Evolutionary conservation across 352 stramenopile species (phyloP).

Genomic region (Globisporangium iwayamae): DNA sequence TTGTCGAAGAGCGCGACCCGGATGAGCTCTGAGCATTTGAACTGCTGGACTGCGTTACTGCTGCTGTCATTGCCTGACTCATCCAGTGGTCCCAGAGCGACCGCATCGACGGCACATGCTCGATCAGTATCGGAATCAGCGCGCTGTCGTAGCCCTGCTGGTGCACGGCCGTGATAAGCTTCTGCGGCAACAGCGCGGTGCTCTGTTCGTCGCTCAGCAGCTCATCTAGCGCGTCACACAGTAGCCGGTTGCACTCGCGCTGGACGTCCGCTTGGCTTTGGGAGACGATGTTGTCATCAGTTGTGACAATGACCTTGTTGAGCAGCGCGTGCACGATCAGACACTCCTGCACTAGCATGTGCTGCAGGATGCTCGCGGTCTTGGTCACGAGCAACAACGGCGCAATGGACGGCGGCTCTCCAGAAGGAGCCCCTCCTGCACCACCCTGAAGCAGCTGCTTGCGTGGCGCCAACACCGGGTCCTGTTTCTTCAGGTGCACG

Average conservation of each 20-base stretch:
- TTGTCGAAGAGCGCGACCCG: slow-evolving; percentile 6
- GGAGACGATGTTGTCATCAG: slow-evolving; percentile 3
- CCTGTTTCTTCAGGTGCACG: slow-evolving; percentile 37
- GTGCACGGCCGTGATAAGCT: slow-evolving; percentile 39
- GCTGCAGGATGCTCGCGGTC: slow-evolving; percentile 38
- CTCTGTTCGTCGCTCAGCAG: slow-evolving; percentile 27
- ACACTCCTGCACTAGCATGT: slow-evolving; percentile 54
- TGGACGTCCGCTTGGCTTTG: slow-evolving; percentile 12
- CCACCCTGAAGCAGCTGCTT: slow-evolving; percentile 14
- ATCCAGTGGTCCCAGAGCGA: slow-evolving; percentile 60
- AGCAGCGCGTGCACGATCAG: slow-evolving; percentile 50
- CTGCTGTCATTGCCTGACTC: background rate
- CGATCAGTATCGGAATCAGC: slow-evolving; percentile 30
- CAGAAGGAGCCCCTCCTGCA: background rate
- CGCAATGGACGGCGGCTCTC: background rate
- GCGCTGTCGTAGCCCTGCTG: slow-evolving; percentile 44
- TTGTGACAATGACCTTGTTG: slow-evolving; percentile 6
- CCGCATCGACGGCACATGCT: slow-evolving; percentile 36
- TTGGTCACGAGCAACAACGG: slow-evolving; percentile 14
- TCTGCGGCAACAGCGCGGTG: slow-evolving; percentile 20
- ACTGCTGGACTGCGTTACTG: background rate
- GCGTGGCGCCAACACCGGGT: slow-evolving; percentile 25
- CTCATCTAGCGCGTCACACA: slow-evolving; percentile 34
- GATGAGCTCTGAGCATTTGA: background rate
- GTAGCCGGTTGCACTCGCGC: slow-evolving; percentile 11